These are phyloP conservation scores for Fomitopsis pulvina DNA, from an alignment of 768 basidiomycete species.

Conservation along the genomic window DNA sequence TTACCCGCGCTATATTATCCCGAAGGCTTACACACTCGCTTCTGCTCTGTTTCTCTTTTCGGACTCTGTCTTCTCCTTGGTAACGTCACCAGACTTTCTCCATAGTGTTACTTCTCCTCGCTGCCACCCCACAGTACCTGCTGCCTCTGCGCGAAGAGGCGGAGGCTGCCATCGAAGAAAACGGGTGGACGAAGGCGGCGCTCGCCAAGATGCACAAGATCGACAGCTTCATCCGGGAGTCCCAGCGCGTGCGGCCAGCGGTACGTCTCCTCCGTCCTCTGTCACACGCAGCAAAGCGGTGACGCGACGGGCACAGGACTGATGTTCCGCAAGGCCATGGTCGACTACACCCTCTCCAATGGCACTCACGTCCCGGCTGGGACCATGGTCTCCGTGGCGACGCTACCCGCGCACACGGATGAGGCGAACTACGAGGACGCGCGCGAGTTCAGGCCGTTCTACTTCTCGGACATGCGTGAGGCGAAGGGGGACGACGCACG, in stretches of 20 bases:
- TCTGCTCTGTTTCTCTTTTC: neutral
- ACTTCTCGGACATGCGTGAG: conserved; percentile 28
- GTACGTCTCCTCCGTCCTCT: too few relatives aligned
- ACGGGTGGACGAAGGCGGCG: conserved; percentile 27
- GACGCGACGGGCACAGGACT: too few relatives aligned
- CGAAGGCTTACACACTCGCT: neutral
- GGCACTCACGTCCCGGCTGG: conserved; percentile 33
- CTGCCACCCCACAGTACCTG: conserved; percentile 20
- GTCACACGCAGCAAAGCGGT: too few relatives aligned
- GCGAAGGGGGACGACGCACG: too few relatives aligned
- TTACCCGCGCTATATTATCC: too few relatives aligned
- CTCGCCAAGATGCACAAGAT: conserved; percentile 25
- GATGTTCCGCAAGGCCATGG: conserved; percentile 16
- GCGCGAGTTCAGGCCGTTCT: conserved; percentile 31
- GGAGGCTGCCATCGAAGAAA: conserved; percentile 15
- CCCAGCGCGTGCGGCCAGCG: conserved; percentile 17
- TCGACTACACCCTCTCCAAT: conserved; percentile 25
- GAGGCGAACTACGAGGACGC: conserved; percentile 36
- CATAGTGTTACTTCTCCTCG: conserved; percentile 23
- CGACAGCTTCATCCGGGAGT: conserved; percentile 30
- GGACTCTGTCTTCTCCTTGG: too few relatives aligned
- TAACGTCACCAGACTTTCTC: conserved; percentile 18
- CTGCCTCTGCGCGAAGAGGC: conserved; percentile 27
- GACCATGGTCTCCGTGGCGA: conserved; percentile 27
- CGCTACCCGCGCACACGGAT: conserved; percentile 31